phyloP scores from a whole-genome alignment of 2,329 filamentous ascomycete genomes.

The Ophiocordyceps camponoti-rufipedis region DNA sequence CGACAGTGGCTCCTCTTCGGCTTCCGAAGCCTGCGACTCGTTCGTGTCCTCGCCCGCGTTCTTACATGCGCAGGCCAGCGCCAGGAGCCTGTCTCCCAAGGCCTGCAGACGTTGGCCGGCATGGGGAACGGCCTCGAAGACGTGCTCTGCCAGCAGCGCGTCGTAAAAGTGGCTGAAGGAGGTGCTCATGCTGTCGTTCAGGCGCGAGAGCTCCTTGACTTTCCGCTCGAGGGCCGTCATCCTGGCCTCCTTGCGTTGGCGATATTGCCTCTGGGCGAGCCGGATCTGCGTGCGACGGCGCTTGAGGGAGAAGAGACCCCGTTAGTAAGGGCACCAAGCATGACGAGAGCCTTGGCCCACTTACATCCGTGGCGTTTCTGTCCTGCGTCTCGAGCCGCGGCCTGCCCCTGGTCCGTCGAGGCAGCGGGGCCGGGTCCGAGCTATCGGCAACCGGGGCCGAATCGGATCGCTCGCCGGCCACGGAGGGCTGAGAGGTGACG shows the following conservation, averaged over 20 bases:
- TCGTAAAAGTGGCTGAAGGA: constrained; percentile 52
- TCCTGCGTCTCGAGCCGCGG: constrained; percentile 62
- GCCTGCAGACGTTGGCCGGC: constrained; percentile 37
- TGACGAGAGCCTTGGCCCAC: constrained; percentile 14
- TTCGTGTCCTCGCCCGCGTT: constrained; percentile 18
- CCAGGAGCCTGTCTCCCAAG: constrained; percentile 35
- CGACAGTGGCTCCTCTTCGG: not conserved
- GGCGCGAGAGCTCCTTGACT: constrained; percentile 49
- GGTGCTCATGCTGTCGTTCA: constrained; percentile 56
- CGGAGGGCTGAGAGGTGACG: constrained; percentile 12
- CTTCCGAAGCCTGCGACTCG: constrained; percentile 3
- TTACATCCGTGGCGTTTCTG: constrained; percentile 60
- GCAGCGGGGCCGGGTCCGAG: constrained; percentile 8
- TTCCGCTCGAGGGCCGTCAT: constrained; percentile 55
- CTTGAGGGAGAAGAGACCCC: constrained; percentile 17
- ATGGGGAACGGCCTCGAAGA: constrained; percentile 36
- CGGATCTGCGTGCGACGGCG: constrained; percentile 76
- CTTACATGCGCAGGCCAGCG: constrained; percentile 28
- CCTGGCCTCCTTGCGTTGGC: constrained; percentile 66
- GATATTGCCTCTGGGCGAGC: constrained; percentile 69
- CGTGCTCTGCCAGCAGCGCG: constrained; percentile 35
- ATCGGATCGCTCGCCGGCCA: not conserved
- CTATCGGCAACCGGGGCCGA: not conserved
- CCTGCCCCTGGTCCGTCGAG: constrained; percentile 46
- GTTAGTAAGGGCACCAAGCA: no score